Evolutionary conservation across 169 alveolate species (phyloP), one percentile per base, ranked within the genome.

Genomic region (Plasmodium coatneyi): DNA sequence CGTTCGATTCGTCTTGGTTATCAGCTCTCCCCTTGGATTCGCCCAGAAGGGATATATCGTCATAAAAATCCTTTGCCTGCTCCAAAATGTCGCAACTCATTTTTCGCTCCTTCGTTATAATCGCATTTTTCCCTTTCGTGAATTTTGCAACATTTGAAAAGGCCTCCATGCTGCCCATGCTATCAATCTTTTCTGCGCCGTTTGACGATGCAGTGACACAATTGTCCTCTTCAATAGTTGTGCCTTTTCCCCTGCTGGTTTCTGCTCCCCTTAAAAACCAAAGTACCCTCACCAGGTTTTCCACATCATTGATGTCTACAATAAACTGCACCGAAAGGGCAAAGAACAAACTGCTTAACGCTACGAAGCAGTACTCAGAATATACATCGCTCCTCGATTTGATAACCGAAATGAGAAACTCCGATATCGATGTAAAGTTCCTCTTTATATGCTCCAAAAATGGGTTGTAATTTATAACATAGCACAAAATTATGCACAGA

Each of bases 311-410:
- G 36, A 87, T 79, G 60, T 87, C 43, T 19, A 87, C 70, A 32
- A 60, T 56, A 3, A 25, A 25, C 56, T 87, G 93, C 25, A 87
- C 82, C 12, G 89, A 87, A 5, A 87, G 80, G 49, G 84, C 71
- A 52, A 87, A 87, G 14, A 87, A 87, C 82, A 87, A 79, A 79
- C 25, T n/a, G 72, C 93, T 87, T 76, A 87, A 79, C 9, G 82
- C 93, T 28, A 71, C 66, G 60, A 79, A 87, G 12, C 90, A 19
- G 81, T 87, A 87, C 71, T 87, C 89, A 34, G 93, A 87, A 87
- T 79, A 87, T 79, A 87, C 41, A 66, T 54, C 89, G 46, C 70
- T 87, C 82, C 49, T 70, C 41, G 41, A 54, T 87, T 87, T 87
- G 25, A 87, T 79, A 39, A 56, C 1, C 22, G 36, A 32, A 7